Evolutionary conservation across 2,329 filamentous ascomycete species (phyloP), one percentile per base, ranked within the genome.

Genomic region (Diaporthe humulicola): DNA sequence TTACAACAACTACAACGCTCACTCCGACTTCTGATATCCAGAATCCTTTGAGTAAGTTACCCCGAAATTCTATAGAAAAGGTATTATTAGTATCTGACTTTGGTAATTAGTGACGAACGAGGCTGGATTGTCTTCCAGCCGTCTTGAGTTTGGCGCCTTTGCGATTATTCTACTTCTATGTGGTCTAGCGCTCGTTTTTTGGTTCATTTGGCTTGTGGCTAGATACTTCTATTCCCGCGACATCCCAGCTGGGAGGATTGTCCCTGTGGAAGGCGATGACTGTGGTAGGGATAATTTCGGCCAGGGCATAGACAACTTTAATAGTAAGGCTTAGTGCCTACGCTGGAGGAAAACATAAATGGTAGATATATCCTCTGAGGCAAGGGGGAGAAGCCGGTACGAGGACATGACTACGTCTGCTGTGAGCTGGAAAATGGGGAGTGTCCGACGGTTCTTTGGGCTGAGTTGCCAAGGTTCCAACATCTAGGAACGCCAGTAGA

Each of bases 191-290:
- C 15, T 22, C 6, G 14, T 30, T 1, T 28, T 25, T 2, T 30
- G 14, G 10, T 52, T 52, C 4, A 28, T 52, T 12, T 7, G 58
- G 58, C n/a, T 45, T 22, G n/a, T n/a, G 25, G 48, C 9, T 52
- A 14, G 14, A 28, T 52, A 14, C 5, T 14, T 52, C n/a, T 10
- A 12, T n/a, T 25, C 48, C 10, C 48, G 12, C n/a, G 9, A 25
- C 10, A 14, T 25, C n/a, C 10, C n/a, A 2, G 40, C 30, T 2
- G 33, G 15, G 3, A 28, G 0, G 1, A 2, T n/a, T 3, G 4
- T 48, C 17, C 38, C 25, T 22, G 40, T 22, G 15, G 40, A 22
- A 8, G 58, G 6, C 19, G n/a, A 48, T 33, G 60, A 17, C 9
- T 25, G 45, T 9, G n/a, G 0, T n/a, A 17, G 8, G n/a, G n/a